Base-by-base conservation (phyloP, 2,329 filamentous ascomycete species). In the Sodiomyces alkalinus region DNA sequence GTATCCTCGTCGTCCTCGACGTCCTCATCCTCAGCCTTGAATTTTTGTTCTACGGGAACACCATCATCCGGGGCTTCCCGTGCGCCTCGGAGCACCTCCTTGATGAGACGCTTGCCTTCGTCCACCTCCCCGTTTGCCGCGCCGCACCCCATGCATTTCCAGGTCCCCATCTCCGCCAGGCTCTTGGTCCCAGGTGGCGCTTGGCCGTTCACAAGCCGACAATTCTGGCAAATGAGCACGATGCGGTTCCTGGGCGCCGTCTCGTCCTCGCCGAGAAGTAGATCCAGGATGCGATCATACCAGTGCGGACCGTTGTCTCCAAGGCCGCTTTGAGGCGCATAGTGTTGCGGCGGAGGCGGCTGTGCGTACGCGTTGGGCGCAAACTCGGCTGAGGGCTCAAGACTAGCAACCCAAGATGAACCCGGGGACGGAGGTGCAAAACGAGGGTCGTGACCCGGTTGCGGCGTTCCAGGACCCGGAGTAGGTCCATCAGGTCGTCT, bases 251-350 rank as follows among this genome's bases (percentile, higher is more conserved):
- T 92, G 3, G 87, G 72, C 9, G 80, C 74, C 4, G 81, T 92
- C 53, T 98, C 90, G 44, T 98, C 90, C 46, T 98, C 90, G 27
- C 90, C 90, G 1, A 98, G 67, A 16, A 98, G 70, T 0, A 92
- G 71, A 45, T 98, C 90, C 32, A 98, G 62, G 29, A 98, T 74
- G 31, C 87, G 74, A 49, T 98, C 90, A 53, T 96, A 98, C 90
- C 90, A 98, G 46, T 80, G 75, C 32, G 36, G 30, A 17, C 27
- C 30, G 10, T 25, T 8, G 15, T 22, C 10, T 9, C 29, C 27
- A 9, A 25, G 23, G 14, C 17, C 23, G 14, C 14, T 16, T 9
- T 29, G 19, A n/a, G 17, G 21, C 23, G 27, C 29, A 17, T 34
- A 36, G 16, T 34, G 34, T 12, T 37, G 35, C 34, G 30, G 34